phyloP scores from a whole-genome alignment of 2,329 filamentous ascomycete genomes.

The Aspergillus vadensis region DNA sequence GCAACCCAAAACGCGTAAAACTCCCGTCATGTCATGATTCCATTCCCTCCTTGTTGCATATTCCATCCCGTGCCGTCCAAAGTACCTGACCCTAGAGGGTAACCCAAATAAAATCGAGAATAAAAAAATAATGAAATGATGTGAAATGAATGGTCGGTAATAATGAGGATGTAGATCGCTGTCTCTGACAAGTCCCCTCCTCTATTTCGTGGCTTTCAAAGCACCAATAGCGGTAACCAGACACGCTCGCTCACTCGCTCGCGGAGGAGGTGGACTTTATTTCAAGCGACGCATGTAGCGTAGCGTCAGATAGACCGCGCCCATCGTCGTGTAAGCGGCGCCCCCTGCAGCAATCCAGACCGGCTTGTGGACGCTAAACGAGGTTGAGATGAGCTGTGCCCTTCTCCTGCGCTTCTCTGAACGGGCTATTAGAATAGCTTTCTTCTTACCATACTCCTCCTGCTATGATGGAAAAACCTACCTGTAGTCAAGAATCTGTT shows the following conservation, averaged over 20 bases:
- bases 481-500: slow-evolving; percentile 25
- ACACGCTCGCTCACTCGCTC: neutral
- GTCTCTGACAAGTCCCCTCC: slow-evolving; percentile 8
- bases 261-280: slow-evolving; percentile 1
- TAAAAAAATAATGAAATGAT: neutral
- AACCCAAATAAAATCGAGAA: neutral
- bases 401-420: slow-evolving; percentile 32
- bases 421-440: neutral
- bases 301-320: slow-evolving; percentile 35
- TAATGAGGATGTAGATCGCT: neutral
- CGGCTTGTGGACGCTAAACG: slow-evolving; percentile 35
- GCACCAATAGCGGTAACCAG: neutral
- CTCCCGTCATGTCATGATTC: neutral
- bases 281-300: slow-evolving; percentile 31
- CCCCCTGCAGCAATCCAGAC: slow-evolving; percentile 37
- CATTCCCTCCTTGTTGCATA: neutral
- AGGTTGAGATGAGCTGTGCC: slow-evolving; percentile 31
- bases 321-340: slow-evolving; percentile 35
- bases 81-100: neutral
- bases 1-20: slow-evolving; percentile 3
- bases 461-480: slow-evolving; percentile 7
- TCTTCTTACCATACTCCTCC: neutral
- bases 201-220: neutral
- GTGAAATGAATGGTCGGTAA: neutral
- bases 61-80: slow-evolving; percentile 4